These are phyloP conservation scores for Penicillium sp. DNA, from an alignment of 2,329 filamentous ascomycete species.

Conservation along the genomic window DNA sequence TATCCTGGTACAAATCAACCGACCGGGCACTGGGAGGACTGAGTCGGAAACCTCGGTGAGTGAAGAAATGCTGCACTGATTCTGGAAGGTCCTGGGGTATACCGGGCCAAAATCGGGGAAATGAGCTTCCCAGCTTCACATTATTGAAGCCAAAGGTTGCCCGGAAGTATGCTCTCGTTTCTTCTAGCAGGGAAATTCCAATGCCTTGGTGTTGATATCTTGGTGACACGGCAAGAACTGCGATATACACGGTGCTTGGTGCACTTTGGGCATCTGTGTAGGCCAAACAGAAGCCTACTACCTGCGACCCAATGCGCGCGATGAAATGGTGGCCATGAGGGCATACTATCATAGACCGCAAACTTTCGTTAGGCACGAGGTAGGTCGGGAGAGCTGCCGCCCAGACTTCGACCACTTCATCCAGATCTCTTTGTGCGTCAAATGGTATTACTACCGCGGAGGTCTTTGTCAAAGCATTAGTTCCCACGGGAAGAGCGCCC, in stretches of 20 bases:
- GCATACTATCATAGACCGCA: conserved; percentile 27
- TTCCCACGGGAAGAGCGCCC: conserved; percentile 37
- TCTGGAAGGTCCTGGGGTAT: conserved; percentile 40
- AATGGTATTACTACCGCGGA: conserved; percentile 17
- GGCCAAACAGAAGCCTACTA: conserved; percentile 40
- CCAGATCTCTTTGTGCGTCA: conserved; percentile 24
- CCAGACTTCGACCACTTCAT: conserved; percentile 33
- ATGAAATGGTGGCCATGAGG: conserved; percentile 34
- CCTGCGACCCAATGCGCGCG: conserved; percentile 22
- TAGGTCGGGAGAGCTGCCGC: conserved; percentile 37
- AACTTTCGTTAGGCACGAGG: conserved; percentile 23
- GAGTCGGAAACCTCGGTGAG: conserved; percentile 40
- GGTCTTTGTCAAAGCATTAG: conserved; percentile 10
- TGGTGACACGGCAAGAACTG: conserved; percentile 38
- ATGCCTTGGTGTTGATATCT: conserved; percentile 35
- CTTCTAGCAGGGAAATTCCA: conserved; percentile 36
- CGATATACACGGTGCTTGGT: conserved; percentile 29
- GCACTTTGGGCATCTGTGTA: conserved; percentile 28
- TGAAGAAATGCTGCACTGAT: conserved; percentile 38
- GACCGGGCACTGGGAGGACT: conserved; percentile 23
- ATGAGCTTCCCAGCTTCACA: conserved; percentile 29
- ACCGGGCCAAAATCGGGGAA: conserved; percentile 48
- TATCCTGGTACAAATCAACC: conserved; percentile 42
- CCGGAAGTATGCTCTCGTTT: conserved; percentile 26
- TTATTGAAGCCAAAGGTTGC: conserved; percentile 22